These are phyloP conservation scores for Macrotyloma uniflorum DNA, from an alignment of 306 rosid genomes.

Conservation along the genomic window DNA sequence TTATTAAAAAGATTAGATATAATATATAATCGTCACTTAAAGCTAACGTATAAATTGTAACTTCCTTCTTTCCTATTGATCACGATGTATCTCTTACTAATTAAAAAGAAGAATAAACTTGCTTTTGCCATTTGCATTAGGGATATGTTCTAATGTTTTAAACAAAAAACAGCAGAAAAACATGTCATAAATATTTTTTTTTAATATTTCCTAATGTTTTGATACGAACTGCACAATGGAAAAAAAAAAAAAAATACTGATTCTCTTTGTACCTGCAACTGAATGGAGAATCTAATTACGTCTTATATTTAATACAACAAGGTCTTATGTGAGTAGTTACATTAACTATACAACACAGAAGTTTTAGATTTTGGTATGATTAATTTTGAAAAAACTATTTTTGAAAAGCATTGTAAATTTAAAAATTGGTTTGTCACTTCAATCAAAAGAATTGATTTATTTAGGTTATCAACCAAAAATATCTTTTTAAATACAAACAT, in stretches of 20 bases:
- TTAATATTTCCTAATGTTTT: neutral
- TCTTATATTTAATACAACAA: neutral
- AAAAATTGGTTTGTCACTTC: neutral
- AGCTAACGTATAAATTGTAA: neutral
- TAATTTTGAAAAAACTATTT: neutral
- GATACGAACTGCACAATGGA: neutral
- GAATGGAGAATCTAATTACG: neutral
- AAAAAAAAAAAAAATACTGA: no score
- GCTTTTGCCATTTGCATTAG: conserved; percentile 30
- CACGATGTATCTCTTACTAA: no score
- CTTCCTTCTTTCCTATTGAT: neutral
- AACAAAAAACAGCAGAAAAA: neutral
- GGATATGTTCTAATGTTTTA: conserved; percentile 29
- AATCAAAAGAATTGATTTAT: neutral
- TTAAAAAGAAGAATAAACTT: conserved; percentile 6
- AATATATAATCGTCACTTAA: neutral
- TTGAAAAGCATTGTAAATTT: neutral
- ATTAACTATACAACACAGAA: neutral
- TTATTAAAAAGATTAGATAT: neutral
- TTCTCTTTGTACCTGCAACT: neutral
- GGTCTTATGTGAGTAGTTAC: neutral
- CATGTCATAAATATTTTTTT: neutral
- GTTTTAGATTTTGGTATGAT: neutral
- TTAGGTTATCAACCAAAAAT: neutral
- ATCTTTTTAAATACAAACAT: neutral